phyloP scores from a whole-genome alignment of 2,329 filamentous ascomycete species.

The Claviceps citrina region DNA sequence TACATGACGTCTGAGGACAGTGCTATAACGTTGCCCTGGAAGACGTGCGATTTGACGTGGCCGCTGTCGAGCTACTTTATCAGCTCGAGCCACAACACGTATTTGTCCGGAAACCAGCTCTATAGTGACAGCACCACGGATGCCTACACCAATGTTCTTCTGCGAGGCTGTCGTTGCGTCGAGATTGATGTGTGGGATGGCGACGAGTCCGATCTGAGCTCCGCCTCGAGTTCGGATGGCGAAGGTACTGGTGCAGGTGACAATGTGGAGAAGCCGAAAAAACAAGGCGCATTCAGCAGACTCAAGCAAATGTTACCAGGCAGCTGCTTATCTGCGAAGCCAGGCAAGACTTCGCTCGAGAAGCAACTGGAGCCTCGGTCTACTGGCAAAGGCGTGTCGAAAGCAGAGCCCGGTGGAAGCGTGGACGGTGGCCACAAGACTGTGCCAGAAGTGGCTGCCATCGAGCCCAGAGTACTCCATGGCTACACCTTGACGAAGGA shows the following conservation, averaged over 20 bases:
- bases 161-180: conserved; percentile 76
- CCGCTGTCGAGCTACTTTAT: conserved; percentile 87
- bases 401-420: conserved; percentile 1
- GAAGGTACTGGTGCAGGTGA: conserved; percentile 24
- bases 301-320: conserved; percentile 44
- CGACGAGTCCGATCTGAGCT: conserved; percentile 55
- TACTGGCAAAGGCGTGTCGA: conserved; percentile 3
- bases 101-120: conserved; percentile 77
- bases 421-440: conserved; percentile 7
- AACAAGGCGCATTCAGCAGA: conserved; percentile 43
- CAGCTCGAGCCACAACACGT: conserved; percentile 90
- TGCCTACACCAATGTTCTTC: conserved; percentile 70
- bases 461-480: conserved; percentile 68
- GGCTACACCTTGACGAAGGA: conserved; percentile 85
- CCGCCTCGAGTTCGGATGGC: conserved; percentile 35
- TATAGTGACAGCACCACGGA: conserved; percentile 75
- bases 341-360: conserved; percentile 33
- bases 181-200: conserved; percentile 96
- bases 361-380: conserved; percentile 24
- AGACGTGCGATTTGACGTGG: conserved; percentile 44
- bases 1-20: conserved; percentile 40
- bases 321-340: conserved; percentile 26
- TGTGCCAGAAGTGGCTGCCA: conserved; percentile 16
- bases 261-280: conserved; percentile 31
- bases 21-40: conserved; percentile 25